Evolutionary conservation across 768 basidiomycete species (phyloP).

Genomic region (Leccinum incarnatum): DNA sequence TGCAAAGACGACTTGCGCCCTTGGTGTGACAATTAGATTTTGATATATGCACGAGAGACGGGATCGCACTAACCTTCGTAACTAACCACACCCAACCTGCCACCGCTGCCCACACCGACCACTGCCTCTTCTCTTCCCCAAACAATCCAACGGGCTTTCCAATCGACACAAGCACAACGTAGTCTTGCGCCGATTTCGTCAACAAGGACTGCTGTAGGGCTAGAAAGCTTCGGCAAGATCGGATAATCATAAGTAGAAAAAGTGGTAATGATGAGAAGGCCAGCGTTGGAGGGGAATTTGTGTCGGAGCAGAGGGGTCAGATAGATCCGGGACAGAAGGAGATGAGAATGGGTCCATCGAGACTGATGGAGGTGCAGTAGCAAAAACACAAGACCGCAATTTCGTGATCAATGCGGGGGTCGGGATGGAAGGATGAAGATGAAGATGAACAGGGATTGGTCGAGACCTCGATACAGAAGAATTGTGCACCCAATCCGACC

Average conservation of each 20-base stretch:
- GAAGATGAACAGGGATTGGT: constrained; percentile 76
- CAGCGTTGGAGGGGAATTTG: constrained; percentile 36
- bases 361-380: constrained; percentile 33
- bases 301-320: constrained; percentile 6
- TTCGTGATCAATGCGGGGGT: constrained; percentile 81
- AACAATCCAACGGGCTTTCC: constrained; percentile 68
- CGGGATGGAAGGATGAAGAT: constrained; percentile 71
- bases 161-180: constrained; percentile 11
- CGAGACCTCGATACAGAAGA: constrained; percentile 84
- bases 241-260: no score
- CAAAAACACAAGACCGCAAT: constrained; percentile 59
- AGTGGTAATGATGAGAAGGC: constrained; percentile 38
- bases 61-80: constrained; percentile 71
- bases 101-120: constrained; percentile 79
- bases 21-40: neutral
- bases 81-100: constrained; percentile 80
- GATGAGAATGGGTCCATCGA: constrained; percentile 24
- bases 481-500: constrained; percentile 46
- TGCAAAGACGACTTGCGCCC: constrained; percentile 67
- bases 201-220: constrained; percentile 53
- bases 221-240: constrained; percentile 55
- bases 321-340: constrained; percentile 13
- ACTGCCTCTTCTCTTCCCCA: constrained; percentile 92
- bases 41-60: neutral
- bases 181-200: no score